phyloP scores from a whole-genome alignment of 2,329 filamentous ascomycete species.

The Ustilaginoidea virens region DNA sequence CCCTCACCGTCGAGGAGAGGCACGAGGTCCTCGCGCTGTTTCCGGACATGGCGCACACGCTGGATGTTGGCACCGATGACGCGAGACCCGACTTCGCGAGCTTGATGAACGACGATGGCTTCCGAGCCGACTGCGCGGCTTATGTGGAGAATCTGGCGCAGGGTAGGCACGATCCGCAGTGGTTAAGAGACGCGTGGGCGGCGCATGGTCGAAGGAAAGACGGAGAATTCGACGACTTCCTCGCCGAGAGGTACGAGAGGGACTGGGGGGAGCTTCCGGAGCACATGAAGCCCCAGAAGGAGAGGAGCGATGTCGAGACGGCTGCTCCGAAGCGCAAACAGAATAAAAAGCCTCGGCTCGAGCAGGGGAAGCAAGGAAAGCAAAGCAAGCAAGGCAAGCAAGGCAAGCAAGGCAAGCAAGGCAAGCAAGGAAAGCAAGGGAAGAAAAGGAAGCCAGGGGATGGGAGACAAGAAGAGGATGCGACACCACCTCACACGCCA shows the following conservation, averaged over 20 bases:
- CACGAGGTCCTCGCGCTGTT: conserved; percentile 22
- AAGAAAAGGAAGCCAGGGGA: no score
- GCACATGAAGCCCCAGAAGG: conserved; percentile 10
- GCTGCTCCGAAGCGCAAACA: no score
- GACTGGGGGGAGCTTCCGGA: conserved; percentile 30
- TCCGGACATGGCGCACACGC: conserved; percentile 22
- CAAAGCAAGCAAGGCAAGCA: no score
- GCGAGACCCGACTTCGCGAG: conserved; percentile 25
- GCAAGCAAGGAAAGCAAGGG: no score
- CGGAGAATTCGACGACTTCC: conserved; percentile 34
- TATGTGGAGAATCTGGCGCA: conserved; percentile 29
- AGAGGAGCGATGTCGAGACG: not conserved
- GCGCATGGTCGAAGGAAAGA: conserved; percentile 32
- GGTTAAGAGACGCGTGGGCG: conserved; percentile 35
- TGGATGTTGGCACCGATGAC: conserved; percentile 17
- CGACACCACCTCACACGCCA: no score
- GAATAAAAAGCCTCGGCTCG: not conserved
- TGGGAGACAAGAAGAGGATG: no score
- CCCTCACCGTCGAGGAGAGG: conserved; percentile 17
- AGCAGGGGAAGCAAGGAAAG: no score
- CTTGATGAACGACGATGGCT: conserved; percentile 30
- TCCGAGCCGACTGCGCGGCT: conserved; percentile 28
- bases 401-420: no score
- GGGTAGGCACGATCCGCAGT: conserved; percentile 35
- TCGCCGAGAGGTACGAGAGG: conserved; percentile 27